phyloP scores from a whole-genome alignment of 345 rosid genomes.

The Firmiana major region DNA sequence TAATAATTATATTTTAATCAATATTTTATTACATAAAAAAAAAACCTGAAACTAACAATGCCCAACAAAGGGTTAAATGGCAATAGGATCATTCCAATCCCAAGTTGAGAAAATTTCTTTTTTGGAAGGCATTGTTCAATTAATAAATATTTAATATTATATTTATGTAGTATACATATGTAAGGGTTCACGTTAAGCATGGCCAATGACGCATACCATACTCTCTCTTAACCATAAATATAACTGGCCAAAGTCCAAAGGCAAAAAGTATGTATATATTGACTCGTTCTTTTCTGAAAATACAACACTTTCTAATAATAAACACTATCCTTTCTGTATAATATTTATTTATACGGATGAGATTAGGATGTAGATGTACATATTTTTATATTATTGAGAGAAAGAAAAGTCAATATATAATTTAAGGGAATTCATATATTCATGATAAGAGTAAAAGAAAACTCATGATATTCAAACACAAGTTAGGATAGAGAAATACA shows the following conservation, averaged over 20 bases:
- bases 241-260: not conserved
- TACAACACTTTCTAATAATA: too few species aligned
- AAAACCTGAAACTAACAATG: too few species aligned
- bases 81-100: too few species aligned
- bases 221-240: not conserved
- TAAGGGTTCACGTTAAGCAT: not conserved
- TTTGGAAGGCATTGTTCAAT: not conserved
- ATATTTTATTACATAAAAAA: too few species aligned
- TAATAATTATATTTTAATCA: too few species aligned
- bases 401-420: not conserved
- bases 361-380: not conserved
- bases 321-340: not conserved
- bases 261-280: not conserved
- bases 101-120: not conserved
- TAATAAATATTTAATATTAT: not conserved
- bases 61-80: too few species aligned
- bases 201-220: not conserved
- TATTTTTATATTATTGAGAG: not conserved
- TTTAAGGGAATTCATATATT: not conserved
- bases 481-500: too few species aligned
- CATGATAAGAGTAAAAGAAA: not conserved
- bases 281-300: not conserved
- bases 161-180: not conserved
- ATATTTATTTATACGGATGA: too few species aligned
- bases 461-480: too few species aligned